Conservation (phyloP, 2,329 filamentous ascomycete genomes). For the Hypoxylon sp. region DNA sequence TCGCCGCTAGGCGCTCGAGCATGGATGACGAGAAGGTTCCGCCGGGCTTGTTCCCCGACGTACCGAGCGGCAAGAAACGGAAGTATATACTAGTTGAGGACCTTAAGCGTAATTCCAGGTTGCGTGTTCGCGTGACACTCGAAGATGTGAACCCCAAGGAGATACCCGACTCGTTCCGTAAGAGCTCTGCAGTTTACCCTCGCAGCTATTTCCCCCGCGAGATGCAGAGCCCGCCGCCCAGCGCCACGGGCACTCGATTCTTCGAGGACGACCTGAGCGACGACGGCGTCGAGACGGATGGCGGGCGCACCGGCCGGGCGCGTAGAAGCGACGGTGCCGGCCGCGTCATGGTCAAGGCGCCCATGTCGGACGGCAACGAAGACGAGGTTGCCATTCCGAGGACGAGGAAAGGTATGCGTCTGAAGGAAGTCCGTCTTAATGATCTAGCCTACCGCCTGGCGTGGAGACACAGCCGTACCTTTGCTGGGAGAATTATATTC, state of each 20-base stretch:
- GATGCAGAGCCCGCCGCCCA: slow-evolving; percentile 86
- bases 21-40: slow-evolving; percentile 62
- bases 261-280: slow-evolving; percentile 70
- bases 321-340: slow-evolving; percentile 47
- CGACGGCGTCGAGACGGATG: slow-evolving; percentile 65
- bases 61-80: slow-evolving; percentile 88
- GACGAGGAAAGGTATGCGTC: slow-evolving; percentile 72
- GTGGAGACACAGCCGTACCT: slow-evolving; percentile 93
- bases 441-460: slow-evolving; percentile 95
- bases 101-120: slow-evolving; percentile 77
- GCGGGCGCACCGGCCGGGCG: slow-evolving; percentile 50
- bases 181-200: slow-evolving; percentile 87
- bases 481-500: slow-evolving; percentile 85
- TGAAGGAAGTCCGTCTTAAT: slow-evolving; percentile 89
- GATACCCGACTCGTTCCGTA: slow-evolving; percentile 94
- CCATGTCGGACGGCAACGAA: slow-evolving; percentile 73
- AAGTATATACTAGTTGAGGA: slow-evolving; percentile 98
- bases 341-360: slow-evolving; percentile 65
- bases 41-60: slow-evolving; percentile 81
- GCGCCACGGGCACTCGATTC: slow-evolving; percentile 76
- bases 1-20: slow-evolving; percentile 44
- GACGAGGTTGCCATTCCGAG: slow-evolving; percentile 78
- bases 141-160: slow-evolving; percentile 93
- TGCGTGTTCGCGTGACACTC: slow-evolving; percentile 91
- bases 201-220: slow-evolving; percentile 91